These are phyloP conservation scores for Eucalyptus virginea DNA, from an alignment of 345 rosid species.

Conservation along the genomic window DNA sequence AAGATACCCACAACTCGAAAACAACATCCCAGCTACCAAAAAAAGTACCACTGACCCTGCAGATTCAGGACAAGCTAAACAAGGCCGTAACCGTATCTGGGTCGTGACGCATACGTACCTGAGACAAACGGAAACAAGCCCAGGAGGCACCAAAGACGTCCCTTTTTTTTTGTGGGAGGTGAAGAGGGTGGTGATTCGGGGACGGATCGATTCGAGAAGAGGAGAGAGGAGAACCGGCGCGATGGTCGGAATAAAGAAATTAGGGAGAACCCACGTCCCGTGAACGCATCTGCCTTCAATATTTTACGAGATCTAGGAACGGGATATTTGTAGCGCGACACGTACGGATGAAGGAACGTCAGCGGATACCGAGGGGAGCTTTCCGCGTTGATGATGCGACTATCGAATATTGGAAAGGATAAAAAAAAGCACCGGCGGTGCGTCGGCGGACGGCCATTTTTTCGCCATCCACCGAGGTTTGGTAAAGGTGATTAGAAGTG, in stretches of 20 bases:
- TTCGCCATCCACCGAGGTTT: background rate
- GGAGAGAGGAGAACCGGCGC: background rate
- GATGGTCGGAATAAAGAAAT: background rate
- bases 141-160: background rate
- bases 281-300: background rate
- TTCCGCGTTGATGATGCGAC: background rate
- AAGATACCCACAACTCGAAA: background rate
- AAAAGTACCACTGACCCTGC: background rate
- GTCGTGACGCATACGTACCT: background rate
- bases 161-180: background rate
- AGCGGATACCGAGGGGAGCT: background rate
- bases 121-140: background rate
- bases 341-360: background rate
- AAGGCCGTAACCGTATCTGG: background rate
- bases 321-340: background rate
- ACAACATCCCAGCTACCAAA: background rate
- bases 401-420: accelerated
- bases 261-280: background rate
- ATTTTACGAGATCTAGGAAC: background rate
- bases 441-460: background rate
- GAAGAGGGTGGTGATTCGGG: background rate
- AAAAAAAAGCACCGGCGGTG: background rate
- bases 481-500: background rate
- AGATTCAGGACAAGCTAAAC: background rate
- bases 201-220: background rate